Conservation (phyloP, 495 filamentous ascomycete species). For the Neurospora africana region DNA sequence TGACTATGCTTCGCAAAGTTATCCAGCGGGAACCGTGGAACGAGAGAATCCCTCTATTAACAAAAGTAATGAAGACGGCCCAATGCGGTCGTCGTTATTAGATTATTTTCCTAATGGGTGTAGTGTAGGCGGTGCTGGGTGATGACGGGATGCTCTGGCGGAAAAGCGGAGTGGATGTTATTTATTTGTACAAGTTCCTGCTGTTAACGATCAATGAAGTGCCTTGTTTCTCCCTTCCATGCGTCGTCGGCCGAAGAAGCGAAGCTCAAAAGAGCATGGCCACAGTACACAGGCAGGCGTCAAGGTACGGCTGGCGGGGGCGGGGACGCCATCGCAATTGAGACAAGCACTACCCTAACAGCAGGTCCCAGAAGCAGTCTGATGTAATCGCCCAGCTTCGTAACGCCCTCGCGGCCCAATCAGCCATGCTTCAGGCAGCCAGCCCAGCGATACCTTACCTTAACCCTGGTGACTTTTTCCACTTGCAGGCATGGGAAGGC, state of each 20-base stretch:
- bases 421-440: conserved; percentile 20
- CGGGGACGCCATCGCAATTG: not conserved
- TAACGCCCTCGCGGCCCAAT: conserved; percentile 21
- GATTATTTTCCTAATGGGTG: not conserved
- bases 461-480: not conserved
- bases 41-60: not conserved
- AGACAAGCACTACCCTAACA: not conserved
- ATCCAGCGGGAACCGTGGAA: not conserved
- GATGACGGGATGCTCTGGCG: conserved; percentile 4
- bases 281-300: not conserved
- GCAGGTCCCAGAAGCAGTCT: conserved; percentile 6
- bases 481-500: not conserved
- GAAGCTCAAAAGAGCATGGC: not conserved
- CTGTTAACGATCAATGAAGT: not conserved
- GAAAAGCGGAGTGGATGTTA: not conserved
- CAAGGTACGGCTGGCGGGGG: not conserved
- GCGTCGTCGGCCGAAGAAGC: not conserved
- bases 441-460: not conserved
- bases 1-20: conserved; percentile 4
- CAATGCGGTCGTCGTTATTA: not conserved
- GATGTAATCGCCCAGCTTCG: conserved; percentile 18
- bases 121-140: not conserved
- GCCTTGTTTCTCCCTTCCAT: not conserved
- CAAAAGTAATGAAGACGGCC: not conserved
- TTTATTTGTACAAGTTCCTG: not conserved